phyloP scores from a whole-genome alignment of 2,329 filamentous ascomycete species.

The Monosporascus sp. region DNA sequence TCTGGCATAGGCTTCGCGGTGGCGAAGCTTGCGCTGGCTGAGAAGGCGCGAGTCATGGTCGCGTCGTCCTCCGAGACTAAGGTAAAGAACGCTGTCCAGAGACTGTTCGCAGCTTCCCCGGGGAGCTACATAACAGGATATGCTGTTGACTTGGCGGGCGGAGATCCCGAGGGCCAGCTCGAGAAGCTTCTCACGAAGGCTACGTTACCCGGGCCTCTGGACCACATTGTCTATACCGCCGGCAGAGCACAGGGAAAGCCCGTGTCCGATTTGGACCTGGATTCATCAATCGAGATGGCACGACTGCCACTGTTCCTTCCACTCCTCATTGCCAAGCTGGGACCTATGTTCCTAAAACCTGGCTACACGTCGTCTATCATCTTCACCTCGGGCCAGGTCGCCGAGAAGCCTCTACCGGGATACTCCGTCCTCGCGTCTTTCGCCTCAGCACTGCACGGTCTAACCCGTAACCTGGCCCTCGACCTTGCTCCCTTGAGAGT shows the following conservation, averaged over 20 bases:
- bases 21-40: constrained; percentile 51
- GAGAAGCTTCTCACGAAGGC: constrained; percentile 36
- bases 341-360: constrained; percentile 36
- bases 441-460: too few relatives aligned
- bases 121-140: constrained; percentile 32
- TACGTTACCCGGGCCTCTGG: constrained; percentile 28
- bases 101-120: constrained; percentile 36
- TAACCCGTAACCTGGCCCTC: too few relatives aligned
- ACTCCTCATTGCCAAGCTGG: constrained; percentile 47
- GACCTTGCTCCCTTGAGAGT: constrained; percentile 37
- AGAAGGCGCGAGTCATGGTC: constrained; percentile 51
- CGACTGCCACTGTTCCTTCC: constrained; percentile 47
- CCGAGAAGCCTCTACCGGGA: constrained; percentile 39
- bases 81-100: constrained; percentile 40
- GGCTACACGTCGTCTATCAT: constrained; percentile 44
- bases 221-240: constrained; percentile 56
- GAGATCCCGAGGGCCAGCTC: constrained; percentile 42
- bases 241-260: constrained; percentile 37
- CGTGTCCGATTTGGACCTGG: constrained; percentile 36
- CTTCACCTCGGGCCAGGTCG: constrained; percentile 49
- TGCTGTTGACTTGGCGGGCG: constrained; percentile 41
- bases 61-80: constrained; percentile 50
- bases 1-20: constrained; percentile 58
- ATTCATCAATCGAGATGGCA: constrained; percentile 35
- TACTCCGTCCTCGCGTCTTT: too few relatives aligned